phyloP scores from a whole-genome alignment of 2,329 filamentous ascomycete genomes.

The Incumbomyces delicatus region DNA sequence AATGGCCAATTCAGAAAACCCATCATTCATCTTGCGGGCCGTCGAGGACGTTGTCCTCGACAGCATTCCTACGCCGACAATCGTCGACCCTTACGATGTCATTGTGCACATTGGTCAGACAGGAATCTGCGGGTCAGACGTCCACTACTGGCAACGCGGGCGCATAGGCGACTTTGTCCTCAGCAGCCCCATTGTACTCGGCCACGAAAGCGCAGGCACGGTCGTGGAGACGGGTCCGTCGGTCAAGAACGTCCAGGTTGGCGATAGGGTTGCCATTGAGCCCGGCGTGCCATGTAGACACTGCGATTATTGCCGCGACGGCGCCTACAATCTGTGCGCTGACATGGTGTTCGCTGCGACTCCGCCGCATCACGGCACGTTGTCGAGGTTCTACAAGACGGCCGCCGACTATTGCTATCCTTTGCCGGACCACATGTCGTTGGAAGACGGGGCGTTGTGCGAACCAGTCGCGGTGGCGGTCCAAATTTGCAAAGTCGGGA shows the following conservation, averaged over 20 bases:
- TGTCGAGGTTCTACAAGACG: constrained; percentile 41
- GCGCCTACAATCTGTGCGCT: constrained; percentile 33
- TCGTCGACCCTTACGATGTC: constrained; percentile 32
- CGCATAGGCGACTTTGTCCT: constrained; percentile 39
- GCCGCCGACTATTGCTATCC: constrained; percentile 40
- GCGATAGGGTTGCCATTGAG: constrained; percentile 41
- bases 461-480: constrained; percentile 46
- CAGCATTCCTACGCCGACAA: constrained; percentile 31
- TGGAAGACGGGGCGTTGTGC: constrained; percentile 45
- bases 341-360: constrained; percentile 42
- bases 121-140: constrained; percentile 40
- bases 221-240: constrained; percentile 28
- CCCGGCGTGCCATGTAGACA: constrained; percentile 38
- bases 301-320: constrained; percentile 35
- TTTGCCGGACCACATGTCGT: constrained; percentile 35
- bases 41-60: constrained; percentile 39
- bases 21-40: constrained; percentile 39
- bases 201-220: constrained; percentile 38
- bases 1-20: constrained; percentile 24
- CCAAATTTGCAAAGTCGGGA: constrained; percentile 35
- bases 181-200: constrained; percentile 29
- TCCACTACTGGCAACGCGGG: constrained; percentile 36
- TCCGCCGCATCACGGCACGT: constrained; percentile 41
- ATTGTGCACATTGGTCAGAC: constrained; percentile 38
- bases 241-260: constrained; percentile 34